Percentiles rank a stretch among this genome's conserved stretches.
Conservation (phyloP, 2,329 filamentous ascomycete species). For the Microcyclospora pomicola region DNA sequence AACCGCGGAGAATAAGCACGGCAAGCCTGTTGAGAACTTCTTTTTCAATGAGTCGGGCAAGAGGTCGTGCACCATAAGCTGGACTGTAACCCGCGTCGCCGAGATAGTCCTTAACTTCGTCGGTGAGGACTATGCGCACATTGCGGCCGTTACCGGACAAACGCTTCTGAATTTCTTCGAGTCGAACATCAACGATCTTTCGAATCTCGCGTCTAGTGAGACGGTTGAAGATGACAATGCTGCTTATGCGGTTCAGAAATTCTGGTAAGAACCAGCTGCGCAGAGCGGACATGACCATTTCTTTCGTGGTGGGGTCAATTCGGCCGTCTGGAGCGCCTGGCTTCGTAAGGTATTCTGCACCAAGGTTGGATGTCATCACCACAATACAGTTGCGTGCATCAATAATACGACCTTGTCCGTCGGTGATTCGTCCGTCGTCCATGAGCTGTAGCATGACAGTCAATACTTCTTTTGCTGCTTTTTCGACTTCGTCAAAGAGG, state of each 20-base stretch:
- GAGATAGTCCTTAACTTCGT: slow-evolving; percentile 85
- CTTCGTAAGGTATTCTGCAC: slow-evolving; percentile 81
- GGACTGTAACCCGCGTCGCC: slow-evolving; percentile 87
- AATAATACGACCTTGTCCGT: slow-evolving; percentile 87
- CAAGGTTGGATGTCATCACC: slow-evolving; percentile 96
- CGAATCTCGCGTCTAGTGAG: slow-evolving; percentile 81
- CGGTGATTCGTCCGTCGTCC: slow-evolving; percentile 97
- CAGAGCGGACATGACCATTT: slow-evolving; percentile 80
- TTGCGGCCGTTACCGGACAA: slow-evolving; percentile 75
- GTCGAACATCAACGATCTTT: slow-evolving; percentile 83
- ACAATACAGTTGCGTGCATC: slow-evolving; percentile 98
- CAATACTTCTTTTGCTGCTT: slow-evolving; percentile 92
- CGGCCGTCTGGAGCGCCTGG: slow-evolving; percentile 64
- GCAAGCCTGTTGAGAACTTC: slow-evolving; percentile 91
- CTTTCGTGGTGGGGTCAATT: slow-evolving; percentile 72
- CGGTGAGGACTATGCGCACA: slow-evolving; percentile 65
- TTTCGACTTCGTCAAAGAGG: slow-evolving; percentile 95
- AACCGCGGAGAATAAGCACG: slow-evolving; percentile 75
- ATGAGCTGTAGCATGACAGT: slow-evolving; percentile 98
- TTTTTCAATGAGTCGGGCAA: slow-evolving; percentile 85
- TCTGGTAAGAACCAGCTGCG: slow-evolving; percentile 96
- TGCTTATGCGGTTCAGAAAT: slow-evolving; percentile 96
- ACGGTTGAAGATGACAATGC: slow-evolving; percentile 95
- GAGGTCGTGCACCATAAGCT: slow-evolving; percentile 80
- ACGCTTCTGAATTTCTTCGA: slow-evolving; percentile 80